Base-by-base conservation (phyloP, 2,329 filamentous ascomycete species). In the Periconia digitata region DNA sequence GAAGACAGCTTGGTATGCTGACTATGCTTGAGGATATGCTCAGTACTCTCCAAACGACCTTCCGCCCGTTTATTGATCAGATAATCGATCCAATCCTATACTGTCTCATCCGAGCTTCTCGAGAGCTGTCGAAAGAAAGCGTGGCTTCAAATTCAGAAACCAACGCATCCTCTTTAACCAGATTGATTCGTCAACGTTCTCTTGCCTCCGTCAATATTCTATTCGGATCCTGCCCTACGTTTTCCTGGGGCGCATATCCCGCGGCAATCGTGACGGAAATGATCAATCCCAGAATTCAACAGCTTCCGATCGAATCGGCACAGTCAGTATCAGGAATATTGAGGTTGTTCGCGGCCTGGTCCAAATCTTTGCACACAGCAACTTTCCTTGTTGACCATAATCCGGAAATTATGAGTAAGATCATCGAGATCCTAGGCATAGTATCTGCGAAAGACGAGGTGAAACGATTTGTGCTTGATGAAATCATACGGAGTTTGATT, bases 21-120 rank as follows among this genome's bases (percentile, higher is more conserved):
- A 95, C 95, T 66, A 94, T 97, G 90, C 79, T 94, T 42, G 86
- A 91, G 50, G 85, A 92, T 10, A 84, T 97, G 67, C 84, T 97
- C 50, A 87, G 87, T 48, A 90, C 94, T 44, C 81, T 97, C 29
- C 90, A 92, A 44, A 84, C 81, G 5, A 86, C 85, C 45, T 83
- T 95, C 45, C 72, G 78, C 2, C 81, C 84, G 0, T 92, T 89
- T 59, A 80, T 86, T 41, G 75, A 81, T 15, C 81, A 80, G 12
- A 78, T 97, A 4, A 77, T 92, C 53, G 85, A 92, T 59, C 83
- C 90, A 0, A 79, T 95, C 0, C 74, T 97, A 1, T 92, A 91
- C 66, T 96, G 91, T 66, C 76, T 94, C 22, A 79, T 95, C 39
- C 82, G 82, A 53, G 82, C 89, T 13, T 88, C 83, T 50, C 56